Conservation (phyloP, 257 asterid genomes). For the Forsythia suspensa region DNA sequence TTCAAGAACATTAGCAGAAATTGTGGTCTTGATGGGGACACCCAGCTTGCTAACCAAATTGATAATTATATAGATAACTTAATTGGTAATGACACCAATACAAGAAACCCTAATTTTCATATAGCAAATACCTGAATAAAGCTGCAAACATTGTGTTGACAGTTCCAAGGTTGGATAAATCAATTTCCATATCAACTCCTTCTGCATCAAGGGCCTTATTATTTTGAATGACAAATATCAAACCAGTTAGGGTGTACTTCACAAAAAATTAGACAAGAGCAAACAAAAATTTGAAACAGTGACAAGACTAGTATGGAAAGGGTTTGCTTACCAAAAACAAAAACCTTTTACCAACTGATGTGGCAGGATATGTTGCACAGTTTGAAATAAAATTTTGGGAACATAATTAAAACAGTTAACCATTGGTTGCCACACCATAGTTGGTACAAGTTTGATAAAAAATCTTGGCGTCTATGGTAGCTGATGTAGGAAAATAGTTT, state of each 20-base stretch:
- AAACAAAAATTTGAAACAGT: not conserved
- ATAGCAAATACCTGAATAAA: conserved; percentile 67
- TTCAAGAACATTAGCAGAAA: conserved; percentile 96
- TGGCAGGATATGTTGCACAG: not conserved
- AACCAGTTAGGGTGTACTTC: conserved; percentile 13
- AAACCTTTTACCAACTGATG: not conserved
- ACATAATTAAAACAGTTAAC: not conserved
- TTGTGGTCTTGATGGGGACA: conserved; percentile 96
- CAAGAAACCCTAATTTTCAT: not conserved
- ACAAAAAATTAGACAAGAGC: not conserved
- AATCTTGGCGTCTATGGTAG: not conserved
- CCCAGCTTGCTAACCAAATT: conserved; percentile 77
- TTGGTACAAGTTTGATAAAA: not conserved
- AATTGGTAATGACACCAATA: conserved; percentile 9
- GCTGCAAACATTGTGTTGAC: conserved; percentile 99
- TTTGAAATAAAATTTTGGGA: no score
- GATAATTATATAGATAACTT: conserved; percentile 19
- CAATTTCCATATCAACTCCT: conserved; percentile 98
- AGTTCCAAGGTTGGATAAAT: conserved; percentile 97
- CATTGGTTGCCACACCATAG: not conserved
- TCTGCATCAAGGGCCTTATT: conserved; percentile 87
- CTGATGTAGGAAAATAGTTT: not conserved
- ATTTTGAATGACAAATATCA: conserved; percentile 30
- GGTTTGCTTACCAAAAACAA: not conserved
- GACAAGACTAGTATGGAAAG: not conserved